Evolutionary conservation across 345 rosid species (phyloP), one percentile per base, ranked within the genome.

Genomic region (Lepidium aucheri): DNA sequence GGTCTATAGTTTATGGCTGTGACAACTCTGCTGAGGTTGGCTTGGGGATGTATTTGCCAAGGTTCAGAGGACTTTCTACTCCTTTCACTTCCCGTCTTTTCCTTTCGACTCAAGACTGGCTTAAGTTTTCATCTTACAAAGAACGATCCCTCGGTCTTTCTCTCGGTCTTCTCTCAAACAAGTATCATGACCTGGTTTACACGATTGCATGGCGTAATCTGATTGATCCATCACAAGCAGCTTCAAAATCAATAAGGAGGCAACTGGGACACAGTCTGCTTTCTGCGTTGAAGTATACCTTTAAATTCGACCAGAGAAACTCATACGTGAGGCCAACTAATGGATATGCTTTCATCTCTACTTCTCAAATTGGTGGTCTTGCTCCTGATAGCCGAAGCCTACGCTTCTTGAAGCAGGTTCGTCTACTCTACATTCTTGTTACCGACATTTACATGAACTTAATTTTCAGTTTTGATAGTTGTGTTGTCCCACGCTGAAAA

Each of bases 21-120:
- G 94, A 91, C 67, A 88, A 79, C 63, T 78, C 88, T n/a, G 78
- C 88, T 7, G 97, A 94, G 85, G 69, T 83, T 50, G 88, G 97
- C 69, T 78, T 86, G 40, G 97, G 99, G 24, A 69, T 88, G 66
- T 83, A 76, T 67, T 11, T 90, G 53, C 99, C 97, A 2, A 86
- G 87, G 79, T 85, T 94, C 69, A 83, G 52, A 76, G 83, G 78
- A 54, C 53, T 84, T 53, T 42, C 61, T 22, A 82, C 80, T 69
- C 96, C 99, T 36, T 36, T 85, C 72, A 80, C 81, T n/a, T 86
- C 86, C 1, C 83, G 99, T 18, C 76, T 78, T 66, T 87, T 63
- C 76, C 81, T 90, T 73, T 82, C 83, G 53, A 84, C 96, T 26
- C 96, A 90, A 82, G 95, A 94, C 74, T 88, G 88, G 93, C 83